Percentiles rank a stretch among this genome's conserved stretches.
Conservation (phyloP, 2,329 filamentous ascomycete species). For the Cercospora sojina region DNA sequence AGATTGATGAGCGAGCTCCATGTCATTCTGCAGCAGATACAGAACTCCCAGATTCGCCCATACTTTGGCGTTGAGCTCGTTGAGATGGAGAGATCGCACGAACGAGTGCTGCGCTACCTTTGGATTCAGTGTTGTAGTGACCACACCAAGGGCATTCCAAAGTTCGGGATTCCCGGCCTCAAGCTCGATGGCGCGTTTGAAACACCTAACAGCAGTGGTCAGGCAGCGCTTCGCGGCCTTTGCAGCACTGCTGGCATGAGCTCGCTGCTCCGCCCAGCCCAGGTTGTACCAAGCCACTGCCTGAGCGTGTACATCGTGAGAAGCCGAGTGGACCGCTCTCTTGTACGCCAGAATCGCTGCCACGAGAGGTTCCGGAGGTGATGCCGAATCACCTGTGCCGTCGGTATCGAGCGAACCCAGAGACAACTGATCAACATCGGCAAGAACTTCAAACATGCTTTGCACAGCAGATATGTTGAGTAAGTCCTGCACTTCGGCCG, state of each 20-base stretch:
- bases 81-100: conserved; percentile 85
- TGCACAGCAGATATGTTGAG: conserved; percentile 56
- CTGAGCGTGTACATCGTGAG: conserved; percentile 78
- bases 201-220: conserved; percentile 80
- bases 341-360: conserved; percentile 79
- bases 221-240: conserved; percentile 66
- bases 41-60: conserved; percentile 92
- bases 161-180: conserved; percentile 94
- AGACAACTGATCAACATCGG: conserved; percentile 65
- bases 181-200: conserved; percentile 93
- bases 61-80: conserved; percentile 74
- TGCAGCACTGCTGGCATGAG: conserved; percentile 62
- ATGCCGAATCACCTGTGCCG: conserved; percentile 25
- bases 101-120: conserved; percentile 91
- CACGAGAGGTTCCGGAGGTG: conserved; percentile 60
- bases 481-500: conserved; percentile 57
- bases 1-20: conserved; percentile 80
- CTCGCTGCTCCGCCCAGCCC: conserved; percentile 87
- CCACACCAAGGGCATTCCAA: conserved; percentile 93
- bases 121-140: conserved; percentile 80
- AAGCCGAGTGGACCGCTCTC: conserved; percentile 71
- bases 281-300: conserved; percentile 97
- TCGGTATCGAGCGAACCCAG: conserved; percentile 19
- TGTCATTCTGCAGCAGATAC: conserved; percentile 79
- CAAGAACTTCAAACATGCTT: conserved; percentile 61